Evolutionary conservation across 768 basidiomycete genomes (phyloP), one percentile per base, ranked within the genome.

Genomic region (Termitomyces sp.): DNA sequence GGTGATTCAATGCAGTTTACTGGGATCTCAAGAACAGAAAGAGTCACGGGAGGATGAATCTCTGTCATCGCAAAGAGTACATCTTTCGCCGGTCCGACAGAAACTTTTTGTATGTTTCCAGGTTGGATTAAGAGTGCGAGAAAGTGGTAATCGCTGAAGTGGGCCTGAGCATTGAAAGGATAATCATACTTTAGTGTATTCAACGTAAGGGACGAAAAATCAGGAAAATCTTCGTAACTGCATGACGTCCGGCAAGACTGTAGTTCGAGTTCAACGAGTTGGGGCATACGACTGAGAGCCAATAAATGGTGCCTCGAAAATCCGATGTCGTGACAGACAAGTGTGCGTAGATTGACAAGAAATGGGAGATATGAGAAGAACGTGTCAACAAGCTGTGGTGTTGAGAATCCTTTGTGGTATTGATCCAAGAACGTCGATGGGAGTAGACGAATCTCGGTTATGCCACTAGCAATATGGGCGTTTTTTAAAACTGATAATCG

Each of bases 191-290:
- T 59, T 18, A 65, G 46, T 5, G 53, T 57, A 29, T 65, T 59
- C 13, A 63, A 51, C 32, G 46, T 54, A 13, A 54, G 42, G 1
- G 16, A 14, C 27, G 58, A 59, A n/a, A 61, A 59, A 9, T 51
- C 31, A 4, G 64, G 64, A 37, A 63, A 64, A 2, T 58, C 46
- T 27, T 36, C 43, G 18, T 47, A 5, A n/a, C 37, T 10, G 20
- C 62, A 65, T 18, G 55, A 55, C 32, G 60, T 58, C 18, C 34
- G 27, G 47, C 64, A 65, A 4, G 64, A 63, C 16, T 65, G 62
- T 5, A 65, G 47, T 39, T 65, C 62, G 41, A 65, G 59, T 13
- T 62, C 36, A 14, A 44, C 58, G 32, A 65, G 61, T n/a, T 53
- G 57, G 20, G 56, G 47, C n/a, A 60, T 36, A 46, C 46, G 60